Evolutionary conservation across 2,329 filamentous ascomycete species (phyloP).

Genomic region (Decorospora gaudefroyi): DNA sequence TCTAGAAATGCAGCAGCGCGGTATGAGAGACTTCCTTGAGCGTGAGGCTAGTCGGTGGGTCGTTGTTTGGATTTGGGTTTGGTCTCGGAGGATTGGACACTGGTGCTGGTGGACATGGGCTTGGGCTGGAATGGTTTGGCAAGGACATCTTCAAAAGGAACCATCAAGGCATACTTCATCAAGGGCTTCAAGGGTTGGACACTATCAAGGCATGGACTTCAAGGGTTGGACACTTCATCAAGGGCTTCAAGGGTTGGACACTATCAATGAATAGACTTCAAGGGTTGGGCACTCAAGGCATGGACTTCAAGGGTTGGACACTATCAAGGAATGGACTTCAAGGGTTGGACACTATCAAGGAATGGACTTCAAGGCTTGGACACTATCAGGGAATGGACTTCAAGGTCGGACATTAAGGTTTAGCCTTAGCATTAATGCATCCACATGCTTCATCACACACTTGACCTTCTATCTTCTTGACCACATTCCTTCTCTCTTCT

Average conservation of each 20-base stretch:
- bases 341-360: too few relatives aligned
- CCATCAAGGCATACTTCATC: conserved; percentile 2
- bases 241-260: neutral
- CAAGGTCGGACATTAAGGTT: conserved; percentile 2
- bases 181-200: neutral
- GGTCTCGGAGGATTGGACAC: conserved; percentile 5
- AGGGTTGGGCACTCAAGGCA: too few relatives aligned
- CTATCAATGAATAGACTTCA: too few relatives aligned
- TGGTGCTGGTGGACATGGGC: conserved; percentile 8
- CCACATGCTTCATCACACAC: neutral
- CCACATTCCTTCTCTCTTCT: neutral
- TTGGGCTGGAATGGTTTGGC: neutral
- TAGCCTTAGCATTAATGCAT: conserved; percentile 11
- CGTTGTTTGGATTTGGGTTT: conserved; percentile 7
- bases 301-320: too few relatives aligned
- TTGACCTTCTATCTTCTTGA: conserved; percentile 1
- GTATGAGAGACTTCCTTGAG: conserved; percentile 6
- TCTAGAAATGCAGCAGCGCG: conserved; percentile 14
- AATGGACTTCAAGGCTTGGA: too few relatives aligned
- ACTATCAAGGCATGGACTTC: too few relatives aligned
- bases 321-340: too few relatives aligned
- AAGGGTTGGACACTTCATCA: too few relatives aligned
- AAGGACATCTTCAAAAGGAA: neutral
- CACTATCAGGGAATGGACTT: too few relatives aligned
- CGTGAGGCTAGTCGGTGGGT: conserved; percentile 6